Percentiles rank a stretch among this genome's conserved stretches.
These are phyloP conservation scores for Dillenia turbinata DNA, from an alignment of 164 flowering plant species.

Conservation along the genomic window DNA sequence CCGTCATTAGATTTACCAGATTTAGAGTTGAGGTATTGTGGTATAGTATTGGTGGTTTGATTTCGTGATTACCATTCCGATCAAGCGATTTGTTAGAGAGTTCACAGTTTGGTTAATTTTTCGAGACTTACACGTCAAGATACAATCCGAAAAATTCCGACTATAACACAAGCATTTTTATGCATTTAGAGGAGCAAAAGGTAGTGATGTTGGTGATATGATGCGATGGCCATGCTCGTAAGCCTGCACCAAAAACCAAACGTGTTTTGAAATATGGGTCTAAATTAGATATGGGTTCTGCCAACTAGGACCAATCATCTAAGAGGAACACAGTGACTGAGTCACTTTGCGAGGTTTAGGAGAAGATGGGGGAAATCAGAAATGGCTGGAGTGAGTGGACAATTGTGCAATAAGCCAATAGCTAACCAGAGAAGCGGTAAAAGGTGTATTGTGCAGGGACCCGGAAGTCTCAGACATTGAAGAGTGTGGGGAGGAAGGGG, in stretches of 20 bases:
- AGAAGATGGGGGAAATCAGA: conserved; percentile 85
- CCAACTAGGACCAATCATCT: too few relatives aligned
- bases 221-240: conserved; percentile 51
- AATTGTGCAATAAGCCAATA: conserved; percentile 20
- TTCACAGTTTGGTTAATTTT: too few relatives aligned
- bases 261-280: conserved; percentile 52
- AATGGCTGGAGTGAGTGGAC: conserved; percentile 25
- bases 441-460: conserved; percentile 16
- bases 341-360: conserved; percentile 83
- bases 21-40: too few relatives aligned
- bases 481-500: conserved; percentile 94
- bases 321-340: conserved; percentile 69
- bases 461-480: conserved; percentile 47
- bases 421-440: conserved; percentile 18
- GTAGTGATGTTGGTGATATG: conserved; percentile 42
- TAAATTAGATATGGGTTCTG: too few relatives aligned
- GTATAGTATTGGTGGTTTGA: too few relatives aligned
- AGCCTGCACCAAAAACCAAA: conserved; percentile 71
- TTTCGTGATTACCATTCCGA: too few relatives aligned
- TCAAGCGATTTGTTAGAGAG: too few relatives aligned
- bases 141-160: too few relatives aligned
- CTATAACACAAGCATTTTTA: too few relatives aligned
- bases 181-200: conserved; percentile 36
- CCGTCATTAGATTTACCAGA: too few relatives aligned
- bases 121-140: too few relatives aligned